Conservation (phyloP, 1,284 basidiomycete species). For the Tilletiopsis washingtonensis region DNA sequence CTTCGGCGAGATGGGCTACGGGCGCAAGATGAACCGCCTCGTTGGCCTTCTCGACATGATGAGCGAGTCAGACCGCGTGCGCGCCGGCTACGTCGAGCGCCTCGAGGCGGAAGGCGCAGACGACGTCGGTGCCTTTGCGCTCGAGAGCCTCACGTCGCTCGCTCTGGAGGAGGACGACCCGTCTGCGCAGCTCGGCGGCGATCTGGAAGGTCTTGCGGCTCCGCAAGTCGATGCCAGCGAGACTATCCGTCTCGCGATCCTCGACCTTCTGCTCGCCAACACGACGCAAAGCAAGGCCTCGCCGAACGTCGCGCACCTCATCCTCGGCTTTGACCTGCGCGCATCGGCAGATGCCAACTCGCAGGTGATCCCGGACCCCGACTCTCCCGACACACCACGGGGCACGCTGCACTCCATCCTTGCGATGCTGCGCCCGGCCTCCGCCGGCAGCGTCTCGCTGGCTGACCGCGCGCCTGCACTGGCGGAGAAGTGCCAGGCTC, state of each 20-base stretch:
- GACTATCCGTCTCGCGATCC: constrained; percentile 67
- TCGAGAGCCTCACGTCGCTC: constrained; percentile 46
- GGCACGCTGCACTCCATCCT: constrained; percentile 67
- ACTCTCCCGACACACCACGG: constrained; percentile 48
- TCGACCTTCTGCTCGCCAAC: constrained; percentile 75
- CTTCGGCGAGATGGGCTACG: constrained; percentile 50
- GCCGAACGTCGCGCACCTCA: constrained; percentile 81
- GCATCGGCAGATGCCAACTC: constrained; percentile 49
- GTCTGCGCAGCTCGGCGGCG: constrained; percentile 53
- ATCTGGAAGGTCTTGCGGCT: constrained; percentile 51
- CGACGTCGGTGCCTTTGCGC: constrained; percentile 26
- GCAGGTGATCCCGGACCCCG: constrained; percentile 52
- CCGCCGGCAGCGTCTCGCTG: constrained; percentile 7
- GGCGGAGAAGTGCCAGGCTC: constrained; percentile 75
- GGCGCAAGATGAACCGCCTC: constrained; percentile 55
- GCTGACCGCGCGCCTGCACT: constrained; percentile 56
- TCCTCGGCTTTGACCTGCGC: constrained; percentile 65
- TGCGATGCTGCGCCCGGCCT: constrained; percentile 62
- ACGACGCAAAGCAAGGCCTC: constrained; percentile 61
- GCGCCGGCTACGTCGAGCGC: constrained; percentile 66
- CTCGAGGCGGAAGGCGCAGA: constrained; percentile 53
- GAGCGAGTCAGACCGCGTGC: constrained; percentile 74
- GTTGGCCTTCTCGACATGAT: constrained; percentile 74
- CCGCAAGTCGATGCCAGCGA: constrained; percentile 53
- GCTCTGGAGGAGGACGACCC: constrained; percentile 52